Percentiles rank a stretch among this genome's conserved stretches.
Evolutionary conservation across 1,284 basidiomycete genomes (phyloP).

Genomic region (Peniophora sp.): DNA sequence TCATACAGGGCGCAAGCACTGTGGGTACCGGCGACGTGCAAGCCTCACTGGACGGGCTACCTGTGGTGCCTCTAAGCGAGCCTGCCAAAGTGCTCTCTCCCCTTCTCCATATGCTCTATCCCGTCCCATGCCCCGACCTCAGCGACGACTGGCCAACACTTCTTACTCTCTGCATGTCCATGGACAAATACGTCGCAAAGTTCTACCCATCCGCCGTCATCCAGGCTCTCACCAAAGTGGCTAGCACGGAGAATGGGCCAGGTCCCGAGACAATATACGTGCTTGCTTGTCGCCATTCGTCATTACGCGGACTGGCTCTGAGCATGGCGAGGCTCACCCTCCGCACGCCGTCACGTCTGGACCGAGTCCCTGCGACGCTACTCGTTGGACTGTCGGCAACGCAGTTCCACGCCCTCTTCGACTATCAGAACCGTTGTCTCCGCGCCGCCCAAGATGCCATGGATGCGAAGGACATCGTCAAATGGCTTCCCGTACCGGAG

Average conservation of each 20-base stretch:
- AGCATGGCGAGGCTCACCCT: neutral
- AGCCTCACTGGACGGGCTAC: neutral
- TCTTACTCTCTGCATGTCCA: slow-evolving; percentile 1
- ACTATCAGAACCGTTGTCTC: neutral
- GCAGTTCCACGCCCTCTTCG: neutral
- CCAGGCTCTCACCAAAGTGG: neutral
- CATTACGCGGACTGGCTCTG: neutral
- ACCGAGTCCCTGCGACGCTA: neutral
- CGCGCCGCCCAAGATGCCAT: neutral
- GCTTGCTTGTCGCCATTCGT: neutral
- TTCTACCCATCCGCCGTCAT: neutral
- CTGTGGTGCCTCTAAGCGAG: slow-evolving; percentile 3
- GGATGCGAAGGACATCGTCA: no score
- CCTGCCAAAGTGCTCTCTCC: slow-evolving; percentile 3
- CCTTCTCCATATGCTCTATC: slow-evolving; percentile 6
- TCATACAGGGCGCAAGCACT: no score
- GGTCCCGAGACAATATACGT: neutral
- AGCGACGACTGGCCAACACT: no score
- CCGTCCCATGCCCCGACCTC: neutral
- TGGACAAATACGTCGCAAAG: slow-evolving; percentile 5
- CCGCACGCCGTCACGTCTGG: neutral
- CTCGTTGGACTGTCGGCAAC: neutral
- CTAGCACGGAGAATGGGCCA: neutral
- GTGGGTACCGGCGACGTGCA: no score
- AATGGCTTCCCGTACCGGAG: no score